Conservation (phyloP, 768 basidiomycete species). For the Tephrocybe rancida region DNA sequence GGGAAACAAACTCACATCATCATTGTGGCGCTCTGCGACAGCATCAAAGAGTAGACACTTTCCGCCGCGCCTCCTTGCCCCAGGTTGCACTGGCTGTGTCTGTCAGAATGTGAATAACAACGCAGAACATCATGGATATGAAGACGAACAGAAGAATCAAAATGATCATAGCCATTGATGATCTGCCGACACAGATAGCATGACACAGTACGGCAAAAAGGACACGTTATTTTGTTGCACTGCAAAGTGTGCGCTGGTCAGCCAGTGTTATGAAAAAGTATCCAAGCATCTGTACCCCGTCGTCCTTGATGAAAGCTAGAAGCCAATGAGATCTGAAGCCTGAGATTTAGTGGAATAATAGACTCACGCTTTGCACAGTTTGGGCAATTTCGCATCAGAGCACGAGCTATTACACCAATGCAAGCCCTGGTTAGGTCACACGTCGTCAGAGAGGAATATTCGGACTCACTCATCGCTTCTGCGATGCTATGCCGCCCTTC, state of each 20-base stretch:
- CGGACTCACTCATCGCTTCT: slow-evolving; percentile 74
- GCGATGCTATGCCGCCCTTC: slow-evolving; percentile 70
- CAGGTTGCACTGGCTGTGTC: not conserved
- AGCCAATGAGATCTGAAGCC: not conserved
- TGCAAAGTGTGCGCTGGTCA: slow-evolving; percentile 49
- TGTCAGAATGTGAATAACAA: not conserved
- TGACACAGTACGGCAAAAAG: slow-evolving; percentile 55
- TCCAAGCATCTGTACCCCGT: slow-evolving; percentile 6
- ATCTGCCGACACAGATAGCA: slow-evolving; percentile 74
- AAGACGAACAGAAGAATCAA: slow-evolving; percentile 26
- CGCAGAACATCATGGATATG: not conserved
- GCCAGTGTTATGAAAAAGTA: slow-evolving; percentile 2
- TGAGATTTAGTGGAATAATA: not conserved
- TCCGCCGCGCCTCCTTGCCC: not conserved
- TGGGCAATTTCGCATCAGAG: slow-evolving; percentile 76
- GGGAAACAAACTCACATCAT: slow-evolving; percentile 2
- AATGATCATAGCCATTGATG: slow-evolving; percentile 68
- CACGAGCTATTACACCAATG: slow-evolving; percentile 44
- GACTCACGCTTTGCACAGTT: slow-evolving; percentile 64
- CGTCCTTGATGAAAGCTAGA: slow-evolving; percentile 17
- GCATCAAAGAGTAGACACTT: slow-evolving; percentile 14
- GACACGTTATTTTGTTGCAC: slow-evolving; percentile 83
- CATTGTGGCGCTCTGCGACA: slow-evolving; percentile 5
- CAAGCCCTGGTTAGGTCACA: not conserved
- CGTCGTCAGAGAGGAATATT: not conserved